Conservation (phyloP, 441 rosid genomes). For the Mallotus japonicus region DNA sequence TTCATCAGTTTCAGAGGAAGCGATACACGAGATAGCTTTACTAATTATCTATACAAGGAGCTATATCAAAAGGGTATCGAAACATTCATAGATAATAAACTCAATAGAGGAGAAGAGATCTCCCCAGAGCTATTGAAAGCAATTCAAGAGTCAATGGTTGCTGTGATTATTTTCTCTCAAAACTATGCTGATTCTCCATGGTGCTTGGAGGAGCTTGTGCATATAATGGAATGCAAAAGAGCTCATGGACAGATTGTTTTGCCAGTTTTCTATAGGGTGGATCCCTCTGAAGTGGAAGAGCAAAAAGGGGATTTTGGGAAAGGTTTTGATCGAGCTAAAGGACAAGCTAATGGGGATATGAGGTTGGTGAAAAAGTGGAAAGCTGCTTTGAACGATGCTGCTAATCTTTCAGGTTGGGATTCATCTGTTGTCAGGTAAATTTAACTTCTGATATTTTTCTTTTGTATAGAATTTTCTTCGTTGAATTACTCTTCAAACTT, state of each 20-base stretch:
- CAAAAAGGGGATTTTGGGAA: conserved; percentile 22
- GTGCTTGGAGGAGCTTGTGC: conserved; percentile 27
- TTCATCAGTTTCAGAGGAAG: conserved; percentile 20
- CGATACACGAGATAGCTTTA: conserved; percentile 19
- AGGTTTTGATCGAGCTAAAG: conserved; percentile 17
- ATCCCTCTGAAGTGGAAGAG: conserved; percentile 26
- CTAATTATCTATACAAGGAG: neutral
- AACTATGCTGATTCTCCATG: conserved; percentile 25
- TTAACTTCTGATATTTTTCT: neutral
- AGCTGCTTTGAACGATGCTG: conserved; percentile 19
- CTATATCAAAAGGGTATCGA: conserved; percentile 13
- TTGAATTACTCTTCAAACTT: too few species aligned
- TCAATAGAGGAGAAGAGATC: conserved; percentile 22
- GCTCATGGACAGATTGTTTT: conserved; percentile 21
- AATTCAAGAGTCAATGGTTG: conserved; percentile 20
- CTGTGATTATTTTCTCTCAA: conserved; percentile 19
- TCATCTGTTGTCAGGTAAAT: conserved; percentile 12
- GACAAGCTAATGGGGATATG: conserved; percentile 16
- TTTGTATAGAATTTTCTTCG: neutral
- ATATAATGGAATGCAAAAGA: conserved; percentile 22
- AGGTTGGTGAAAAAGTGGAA: conserved; percentile 19
- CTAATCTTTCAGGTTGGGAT: conserved; percentile 21
- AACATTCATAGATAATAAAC: conserved; percentile 20
- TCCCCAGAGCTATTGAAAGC: conserved; percentile 16
- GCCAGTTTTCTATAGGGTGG: conserved; percentile 23